A percentile compares a stretch with the other conserved stretches of the same genome.
These are phyloP conservation scores for Vaccinium corymbosum DNA, from an alignment of 148 eudicot species.

Conservation along the genomic window DNA sequence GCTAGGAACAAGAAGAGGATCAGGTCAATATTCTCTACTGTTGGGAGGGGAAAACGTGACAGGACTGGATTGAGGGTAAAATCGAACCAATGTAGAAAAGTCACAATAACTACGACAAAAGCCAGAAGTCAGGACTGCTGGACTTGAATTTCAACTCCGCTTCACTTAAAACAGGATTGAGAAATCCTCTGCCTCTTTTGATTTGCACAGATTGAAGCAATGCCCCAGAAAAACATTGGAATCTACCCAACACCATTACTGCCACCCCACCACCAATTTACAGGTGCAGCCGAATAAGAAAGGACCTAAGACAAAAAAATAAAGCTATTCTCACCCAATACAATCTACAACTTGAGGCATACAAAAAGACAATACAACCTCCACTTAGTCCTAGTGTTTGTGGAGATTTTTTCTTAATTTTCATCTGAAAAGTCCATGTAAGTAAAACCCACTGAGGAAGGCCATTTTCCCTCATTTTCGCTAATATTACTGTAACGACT, in stretches of 20 bases:
- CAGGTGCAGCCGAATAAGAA: background rate
- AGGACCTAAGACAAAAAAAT: background rate
- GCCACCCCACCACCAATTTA: background rate
- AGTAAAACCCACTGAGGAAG: background rate
- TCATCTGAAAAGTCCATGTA: background rate
- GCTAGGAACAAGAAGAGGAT: too few species aligned
- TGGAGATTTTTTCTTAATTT: background rate
- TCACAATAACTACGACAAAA: background rate
- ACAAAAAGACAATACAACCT: background rate
- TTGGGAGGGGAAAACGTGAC: too few species aligned
- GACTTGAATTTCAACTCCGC: background rate
- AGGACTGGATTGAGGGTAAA: background rate
- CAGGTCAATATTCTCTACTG: too few species aligned
- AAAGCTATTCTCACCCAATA: background rate
- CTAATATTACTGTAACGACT: background rate
- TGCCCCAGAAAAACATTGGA: background rate
- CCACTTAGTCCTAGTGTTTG: background rate
- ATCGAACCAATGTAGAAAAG: background rate
- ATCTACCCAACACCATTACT: background rate
- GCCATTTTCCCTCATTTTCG: background rate
- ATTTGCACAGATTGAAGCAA: background rate
- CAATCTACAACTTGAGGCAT: background rate
- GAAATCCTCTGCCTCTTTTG: background rate
- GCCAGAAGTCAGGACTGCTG: background rate
- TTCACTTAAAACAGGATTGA: background rate